These are phyloP conservation scores for Termitomyces heimii DNA, from an alignment of 768 basidiomycete species.

Conservation along the genomic window DNA sequence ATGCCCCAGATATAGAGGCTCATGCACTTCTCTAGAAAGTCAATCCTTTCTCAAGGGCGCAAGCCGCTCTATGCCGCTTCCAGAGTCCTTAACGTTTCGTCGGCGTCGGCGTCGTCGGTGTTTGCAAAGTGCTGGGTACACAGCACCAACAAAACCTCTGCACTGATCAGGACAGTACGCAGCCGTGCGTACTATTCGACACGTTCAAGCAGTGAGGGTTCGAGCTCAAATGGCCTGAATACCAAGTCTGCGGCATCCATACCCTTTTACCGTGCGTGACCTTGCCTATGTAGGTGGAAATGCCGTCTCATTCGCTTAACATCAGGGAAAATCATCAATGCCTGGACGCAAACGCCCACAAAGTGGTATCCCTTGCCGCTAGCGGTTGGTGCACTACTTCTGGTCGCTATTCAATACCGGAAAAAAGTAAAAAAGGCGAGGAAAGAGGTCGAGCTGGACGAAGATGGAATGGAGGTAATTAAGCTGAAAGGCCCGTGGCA, in stretches of 20 bases:
- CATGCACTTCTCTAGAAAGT: constrained; percentile 49
- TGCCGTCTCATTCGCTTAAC: not conserved
- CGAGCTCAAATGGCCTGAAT: constrained; percentile 12
- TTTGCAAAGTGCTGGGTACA: constrained; percentile 48
- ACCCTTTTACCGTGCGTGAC: constrained; percentile 48
- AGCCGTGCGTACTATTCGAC: constrained; percentile 33
- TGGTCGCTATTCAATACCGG: constrained; percentile 72
- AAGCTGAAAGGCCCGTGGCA: constrained; percentile 90
- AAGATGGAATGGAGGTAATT: constrained; percentile 78
- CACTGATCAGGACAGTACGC: constrained; percentile 39
- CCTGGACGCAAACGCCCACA: constrained; percentile 84
- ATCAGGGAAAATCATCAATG: constrained; percentile 59
- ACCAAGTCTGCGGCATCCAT: constrained; percentile 22
- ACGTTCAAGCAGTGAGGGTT: constrained; percentile 22
- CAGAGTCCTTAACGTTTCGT: constrained; percentile 45
- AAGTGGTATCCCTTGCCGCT: constrained; percentile 95
- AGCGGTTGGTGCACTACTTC: constrained; percentile 84
- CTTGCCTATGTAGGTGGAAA: constrained; percentile 1
- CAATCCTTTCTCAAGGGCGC: constrained; percentile 44
- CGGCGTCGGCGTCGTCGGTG: constrained; percentile 39
- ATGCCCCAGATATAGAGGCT: constrained; percentile 11
- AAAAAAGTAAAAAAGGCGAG: constrained; percentile 43
- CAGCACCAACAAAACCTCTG: constrained; percentile 47
- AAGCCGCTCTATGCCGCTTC: constrained; percentile 55
- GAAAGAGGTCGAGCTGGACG: constrained; percentile 71